Base-by-base conservation (phyloP, 1,139 yeast species). In the Candida gigantensis region DNA sequence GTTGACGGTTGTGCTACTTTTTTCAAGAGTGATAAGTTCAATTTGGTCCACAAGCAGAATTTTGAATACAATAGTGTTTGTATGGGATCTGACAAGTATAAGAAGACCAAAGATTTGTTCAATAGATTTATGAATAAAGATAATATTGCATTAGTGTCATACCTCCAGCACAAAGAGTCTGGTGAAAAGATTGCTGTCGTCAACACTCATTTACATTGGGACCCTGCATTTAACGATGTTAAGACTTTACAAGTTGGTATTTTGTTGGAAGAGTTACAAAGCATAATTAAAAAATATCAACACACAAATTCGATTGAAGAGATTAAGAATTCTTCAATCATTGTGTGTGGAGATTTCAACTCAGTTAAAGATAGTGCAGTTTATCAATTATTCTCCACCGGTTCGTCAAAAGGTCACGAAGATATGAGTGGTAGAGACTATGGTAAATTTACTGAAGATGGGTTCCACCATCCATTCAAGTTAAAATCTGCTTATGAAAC, bases 1-100 rank as follows among this genome's bases (percentile, higher is more conserved):
- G 98, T 94, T 33, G 99, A 94, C 62, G 99, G 98, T 12, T 92
- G 98, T 73, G 97, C 97, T 15, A 81, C 90, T 1, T 92, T 92
- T 57, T 94, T 75, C 69, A 84, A 79, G 52, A 67, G 77, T 25
- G 65, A 71, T 37, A 81, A 83, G 57, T 88, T 92, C 60, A 77
- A 77, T 42, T 70, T 89, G 43, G 52, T 84, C 34, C 89, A 80
- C 50, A 82, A 83, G 53, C 84, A 81, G 45, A 73, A 79, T 35
- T 74, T 92, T 44, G 98, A 94, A 60, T 94, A 86, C 64, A 86
- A 89, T 52, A 77, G 92, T 49, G 81, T 85, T 42, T 95, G 96
- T 51, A 79, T 89, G 78, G 84, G 84, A 34, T 84, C 86, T 46
- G 94, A 87, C 40, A 90, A 84, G 55, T 87, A 88, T 58, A 89